phyloP scores from a whole-genome alignment of 2,329 filamentous ascomycete genomes.

The Diaporthe citrichinensis region DNA sequence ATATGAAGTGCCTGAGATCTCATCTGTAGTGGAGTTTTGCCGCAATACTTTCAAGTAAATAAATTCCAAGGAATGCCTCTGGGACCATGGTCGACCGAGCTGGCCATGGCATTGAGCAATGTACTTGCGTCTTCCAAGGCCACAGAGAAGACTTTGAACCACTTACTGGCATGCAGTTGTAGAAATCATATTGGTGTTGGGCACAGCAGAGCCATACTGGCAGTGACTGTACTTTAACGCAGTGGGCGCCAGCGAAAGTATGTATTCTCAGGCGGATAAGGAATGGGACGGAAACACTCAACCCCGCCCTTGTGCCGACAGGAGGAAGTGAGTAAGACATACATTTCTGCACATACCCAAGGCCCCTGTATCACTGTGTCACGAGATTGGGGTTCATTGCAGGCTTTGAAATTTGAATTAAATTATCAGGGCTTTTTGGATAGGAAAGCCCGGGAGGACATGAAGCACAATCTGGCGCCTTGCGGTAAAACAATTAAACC shows the following conservation, averaged over 20 bases:
- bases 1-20: not conserved
- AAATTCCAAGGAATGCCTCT: too few relatives aligned
- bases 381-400: not conserved
- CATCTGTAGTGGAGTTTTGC: not conserved
- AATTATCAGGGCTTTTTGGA: not conserved
- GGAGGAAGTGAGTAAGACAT: not conserved
- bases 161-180: too few relatives aligned
- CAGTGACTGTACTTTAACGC: not conserved
- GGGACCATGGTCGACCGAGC: too few relatives aligned
- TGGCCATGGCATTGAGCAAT: too few relatives aligned
- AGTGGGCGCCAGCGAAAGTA: not conserved
- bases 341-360: not conserved
- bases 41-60: too few relatives aligned
- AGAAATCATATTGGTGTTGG: not conserved
- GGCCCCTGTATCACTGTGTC: too few relatives aligned
- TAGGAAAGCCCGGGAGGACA: not conserved
- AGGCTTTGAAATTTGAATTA: not conserved
- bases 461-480: constrained; percentile 29
- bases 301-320: too few relatives aligned
- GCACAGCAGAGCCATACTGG: not conserved
- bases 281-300: not conserved
- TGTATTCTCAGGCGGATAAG: not conserved
- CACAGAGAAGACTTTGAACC: too few relatives aligned
- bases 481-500: not conserved
- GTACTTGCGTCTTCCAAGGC: too few relatives aligned